Conservation (phyloP, 1,139 yeast genomes). For the Candida freyschussii region DNA sequence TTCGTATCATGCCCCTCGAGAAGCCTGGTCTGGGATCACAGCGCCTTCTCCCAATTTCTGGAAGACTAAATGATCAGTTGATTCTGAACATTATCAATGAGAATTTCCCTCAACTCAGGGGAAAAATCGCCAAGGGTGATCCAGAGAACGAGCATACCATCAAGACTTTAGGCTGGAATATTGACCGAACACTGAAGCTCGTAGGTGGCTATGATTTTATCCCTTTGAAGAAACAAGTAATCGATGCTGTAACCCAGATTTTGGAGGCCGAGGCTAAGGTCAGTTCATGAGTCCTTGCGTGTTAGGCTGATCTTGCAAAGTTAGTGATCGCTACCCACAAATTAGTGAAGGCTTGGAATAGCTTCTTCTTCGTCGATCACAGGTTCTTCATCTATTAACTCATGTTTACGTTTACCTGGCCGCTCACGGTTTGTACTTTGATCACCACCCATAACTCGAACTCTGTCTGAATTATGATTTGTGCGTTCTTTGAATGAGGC, state of each 20-base stretch:
- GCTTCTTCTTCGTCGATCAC: no score
- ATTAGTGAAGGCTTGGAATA: no score
- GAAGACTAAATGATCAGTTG: slow-evolving; percentile 1
- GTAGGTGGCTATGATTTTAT: slow-evolving; percentile 36
- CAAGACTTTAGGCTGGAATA: slow-evolving; percentile 30
- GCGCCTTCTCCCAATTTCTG: slow-evolving; percentile 27
- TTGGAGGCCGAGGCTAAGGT: slow-evolving; percentile 1
- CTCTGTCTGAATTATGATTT: no score
- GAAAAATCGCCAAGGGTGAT: slow-evolving; percentile 27
- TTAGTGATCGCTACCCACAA: no score
- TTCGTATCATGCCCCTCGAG: slow-evolving; percentile 37
- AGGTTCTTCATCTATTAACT: no score
- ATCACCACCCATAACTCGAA: no score
- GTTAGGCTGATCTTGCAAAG: no score
- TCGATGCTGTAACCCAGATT: slow-evolving; percentile 38
- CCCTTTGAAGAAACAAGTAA: slow-evolving; percentile 33
- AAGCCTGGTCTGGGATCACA: slow-evolving; percentile 30
- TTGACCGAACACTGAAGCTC: slow-evolving; percentile 38
- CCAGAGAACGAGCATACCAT: slow-evolving; percentile 8
- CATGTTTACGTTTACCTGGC: no score
- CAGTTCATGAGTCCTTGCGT: no score
- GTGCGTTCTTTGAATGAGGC: no score
- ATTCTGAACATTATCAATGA: slow-evolving; percentile 16
- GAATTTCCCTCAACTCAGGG: slow-evolving; percentile 33
- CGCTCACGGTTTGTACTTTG: no score